Conservation (phyloP, 768 basidiomycete genomes). For the Lentinula guzmanii region DNA sequence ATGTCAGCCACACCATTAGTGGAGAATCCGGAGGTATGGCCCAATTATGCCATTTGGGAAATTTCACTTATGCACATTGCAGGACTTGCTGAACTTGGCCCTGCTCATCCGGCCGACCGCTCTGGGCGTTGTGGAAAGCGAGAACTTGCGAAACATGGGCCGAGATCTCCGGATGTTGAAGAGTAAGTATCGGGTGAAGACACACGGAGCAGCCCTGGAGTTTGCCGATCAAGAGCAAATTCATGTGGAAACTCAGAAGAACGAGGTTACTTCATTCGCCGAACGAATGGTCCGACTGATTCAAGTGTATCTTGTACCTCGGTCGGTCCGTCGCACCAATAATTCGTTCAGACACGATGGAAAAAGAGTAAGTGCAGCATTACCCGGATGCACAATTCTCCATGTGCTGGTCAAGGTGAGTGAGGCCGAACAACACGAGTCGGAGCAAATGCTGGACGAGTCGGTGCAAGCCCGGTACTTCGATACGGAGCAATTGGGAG, state of each 20-base stretch:
- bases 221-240: background rate
- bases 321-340: background rate
- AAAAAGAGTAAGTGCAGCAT: background rate
- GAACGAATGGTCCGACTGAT: background rate
- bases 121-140: background rate
- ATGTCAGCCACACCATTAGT: background rate
- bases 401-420: background rate
- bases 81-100: background rate
- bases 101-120: background rate
- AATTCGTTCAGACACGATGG: background rate
- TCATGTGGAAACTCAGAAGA: background rate
- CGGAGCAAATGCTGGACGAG: background rate
- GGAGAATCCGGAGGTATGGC: background rate
- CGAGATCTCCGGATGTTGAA: background rate
- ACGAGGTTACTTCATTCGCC: background rate
- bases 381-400: background rate
- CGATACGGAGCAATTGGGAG: background rate
- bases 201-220: background rate
- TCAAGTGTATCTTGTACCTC: background rate
- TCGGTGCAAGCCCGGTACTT: background rate
- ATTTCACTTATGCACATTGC: background rate
- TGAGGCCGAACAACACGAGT: background rate
- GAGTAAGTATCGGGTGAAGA: background rate
- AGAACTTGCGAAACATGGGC: background rate
- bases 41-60: background rate